These are phyloP conservation scores for Plantago rigida DNA, from an alignment of 305 asterid genomes.

Conservation along the genomic window DNA sequence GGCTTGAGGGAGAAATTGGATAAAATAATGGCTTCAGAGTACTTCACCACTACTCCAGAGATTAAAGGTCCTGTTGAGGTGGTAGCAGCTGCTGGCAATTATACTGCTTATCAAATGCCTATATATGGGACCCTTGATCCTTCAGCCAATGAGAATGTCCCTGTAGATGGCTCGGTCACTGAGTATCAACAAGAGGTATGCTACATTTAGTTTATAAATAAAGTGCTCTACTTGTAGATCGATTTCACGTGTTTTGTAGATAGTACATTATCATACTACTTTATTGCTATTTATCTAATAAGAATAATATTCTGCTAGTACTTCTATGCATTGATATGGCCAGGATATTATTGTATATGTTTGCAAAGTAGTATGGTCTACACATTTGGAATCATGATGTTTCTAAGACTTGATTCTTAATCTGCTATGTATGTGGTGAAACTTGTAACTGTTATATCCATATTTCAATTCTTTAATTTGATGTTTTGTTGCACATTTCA, in stretches of 20 bases:
- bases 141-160: conserved; percentile 23
- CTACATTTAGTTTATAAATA: not conserved
- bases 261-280: not conserved
- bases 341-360: conserved; percentile 8
- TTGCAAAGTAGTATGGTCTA: not conserved
- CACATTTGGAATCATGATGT: conserved; percentile 17
- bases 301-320: conserved; percentile 1
- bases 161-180: conserved; percentile 27
- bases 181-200: conserved; percentile 46
- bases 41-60: conserved; percentile 18
- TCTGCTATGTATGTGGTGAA: no score
- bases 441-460: no score
- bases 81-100: conserved; percentile 43
- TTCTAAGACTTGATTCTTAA: conserved; percentile 2
- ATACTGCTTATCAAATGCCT: conserved; percentile 39
- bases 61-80: conserved; percentile 38
- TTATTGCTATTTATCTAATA: not conserved
- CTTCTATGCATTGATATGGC: not conserved
- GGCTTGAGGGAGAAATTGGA: conserved; percentile 13
- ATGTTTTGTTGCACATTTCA: no score
- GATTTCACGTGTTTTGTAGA: conserved; percentile 2
- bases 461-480: no score
- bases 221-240: not conserved
- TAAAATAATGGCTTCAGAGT: conserved; percentile 18
- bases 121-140: conserved; percentile 33